These are phyloP conservation scores for Amanita rimosa DNA, from an alignment of 768 basidiomycete genomes.

Conservation along the genomic window DNA sequence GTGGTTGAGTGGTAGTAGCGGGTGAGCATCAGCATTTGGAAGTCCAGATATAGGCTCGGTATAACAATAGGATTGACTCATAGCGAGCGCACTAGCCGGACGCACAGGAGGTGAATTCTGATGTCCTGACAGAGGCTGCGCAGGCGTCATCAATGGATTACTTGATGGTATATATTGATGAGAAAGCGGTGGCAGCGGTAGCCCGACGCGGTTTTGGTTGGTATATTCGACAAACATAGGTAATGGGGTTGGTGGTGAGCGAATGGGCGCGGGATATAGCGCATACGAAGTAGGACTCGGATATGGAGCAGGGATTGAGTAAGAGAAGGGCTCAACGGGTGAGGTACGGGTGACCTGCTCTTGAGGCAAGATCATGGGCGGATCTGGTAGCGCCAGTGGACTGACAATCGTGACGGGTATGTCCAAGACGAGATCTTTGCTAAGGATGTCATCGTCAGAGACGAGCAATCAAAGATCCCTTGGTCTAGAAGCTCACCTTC, in stretches of 20 bases:
- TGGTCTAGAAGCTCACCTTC: conserved; percentile 34
- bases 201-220: conserved; percentile 41
- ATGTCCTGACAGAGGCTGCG: conserved; percentile 6
- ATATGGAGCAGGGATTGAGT: background rate
- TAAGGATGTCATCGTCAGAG: conserved; percentile 16
- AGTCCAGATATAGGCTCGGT: conserved; percentile 21
- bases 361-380: conserved; percentile 16
- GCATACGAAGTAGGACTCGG: conserved; percentile 6
- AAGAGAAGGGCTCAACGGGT: background rate
- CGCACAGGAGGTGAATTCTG: conserved; percentile 20
- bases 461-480: background rate
- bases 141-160: conserved; percentile 3
- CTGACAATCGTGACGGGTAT: conserved; percentile 58
- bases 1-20: conserved; percentile 18
- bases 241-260: conserved; percentile 16
- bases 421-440: conserved; percentile 59
- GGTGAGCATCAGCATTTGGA: conserved; percentile 19
- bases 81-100: conserved; percentile 36
- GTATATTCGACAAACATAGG: conserved; percentile 25
- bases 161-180: conserved; percentile 23
- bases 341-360: conserved; percentile 5
- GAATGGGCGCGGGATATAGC: conserved; percentile 11
- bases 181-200: conserved; percentile 26
- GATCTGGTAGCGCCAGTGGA: conserved; percentile 41
- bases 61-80: conserved; percentile 17